These are phyloP conservation scores for Pulicaria dysenterica DNA, from an alignment of 129 eudicot species.

Conservation along the genomic window DNA sequence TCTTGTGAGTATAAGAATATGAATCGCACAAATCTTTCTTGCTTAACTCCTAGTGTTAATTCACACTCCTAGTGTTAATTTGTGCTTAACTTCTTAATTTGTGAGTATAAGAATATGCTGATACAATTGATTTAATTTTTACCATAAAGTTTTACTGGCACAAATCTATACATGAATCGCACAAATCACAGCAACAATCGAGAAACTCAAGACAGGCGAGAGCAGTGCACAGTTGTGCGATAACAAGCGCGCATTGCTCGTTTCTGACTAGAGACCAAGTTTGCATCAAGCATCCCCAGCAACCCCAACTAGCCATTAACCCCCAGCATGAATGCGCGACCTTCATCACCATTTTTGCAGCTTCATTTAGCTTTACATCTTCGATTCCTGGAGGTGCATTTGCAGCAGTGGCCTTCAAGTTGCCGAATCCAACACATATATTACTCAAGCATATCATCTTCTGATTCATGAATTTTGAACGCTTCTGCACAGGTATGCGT, in stretches of 20 bases:
- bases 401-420: slow-evolving; percentile 64
- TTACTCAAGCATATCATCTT: slow-evolving; percentile 39
- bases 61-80: slow-evolving; percentile 6
- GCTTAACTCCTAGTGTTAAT: slow-evolving; percentile 16
- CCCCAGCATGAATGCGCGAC: slow-evolving; percentile 57
- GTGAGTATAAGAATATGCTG: not conserved
- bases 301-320: slow-evolving; percentile 38
- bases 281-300: slow-evolving; percentile 74
- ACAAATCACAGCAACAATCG: slow-evolving; percentile 65
- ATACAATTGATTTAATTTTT: not conserved
- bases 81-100: slow-evolving; percentile 12
- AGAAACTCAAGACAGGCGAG: slow-evolving; percentile 76
- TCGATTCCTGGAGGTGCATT: slow-evolving; percentile 57
- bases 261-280: slow-evolving; percentile 45
- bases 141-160: slow-evolving; percentile 9
- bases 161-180: slow-evolving; percentile 41
- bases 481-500: slow-evolving; percentile 38
- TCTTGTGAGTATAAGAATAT: not conserved
- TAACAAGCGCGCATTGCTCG: slow-evolving; percentile 55
- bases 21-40: slow-evolving; percentile 6
- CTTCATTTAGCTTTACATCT: slow-evolving; percentile 51
- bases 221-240: slow-evolving; percentile 69
- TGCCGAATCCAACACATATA: slow-evolving; percentile 72
- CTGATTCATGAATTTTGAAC: slow-evolving; percentile 27
- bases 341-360: slow-evolving; percentile 54